Conservation (phyloP, 2,329 filamentous ascomycete genomes). For the Nemania abortiva region DNA sequence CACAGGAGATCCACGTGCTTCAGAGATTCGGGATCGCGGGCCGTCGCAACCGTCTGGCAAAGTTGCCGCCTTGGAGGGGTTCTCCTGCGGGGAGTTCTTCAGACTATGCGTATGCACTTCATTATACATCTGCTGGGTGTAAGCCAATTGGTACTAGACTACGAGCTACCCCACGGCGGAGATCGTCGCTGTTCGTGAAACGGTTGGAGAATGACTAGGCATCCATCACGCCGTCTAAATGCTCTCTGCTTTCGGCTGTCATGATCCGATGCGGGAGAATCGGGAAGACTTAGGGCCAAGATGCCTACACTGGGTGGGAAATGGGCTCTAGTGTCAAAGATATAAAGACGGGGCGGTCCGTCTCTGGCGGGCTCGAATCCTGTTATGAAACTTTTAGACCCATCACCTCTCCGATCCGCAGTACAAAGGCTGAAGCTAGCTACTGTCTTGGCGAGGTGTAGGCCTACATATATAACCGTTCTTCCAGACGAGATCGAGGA, state of each 20-base stretch:
- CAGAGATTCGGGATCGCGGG: constrained; percentile 45
- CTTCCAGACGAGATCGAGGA: constrained; percentile 48
- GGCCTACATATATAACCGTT: constrained; percentile 46
- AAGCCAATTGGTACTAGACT: constrained; percentile 39
- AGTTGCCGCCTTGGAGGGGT: constrained; percentile 47
- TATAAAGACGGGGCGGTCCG: constrained; percentile 33
- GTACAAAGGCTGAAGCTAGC: constrained; percentile 28
- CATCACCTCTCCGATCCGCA: constrained; percentile 23
- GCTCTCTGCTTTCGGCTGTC: constrained; percentile 59
- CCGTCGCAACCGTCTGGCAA: constrained; percentile 48
- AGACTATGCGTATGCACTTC: constrained; percentile 2
- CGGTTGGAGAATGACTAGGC: constrained; percentile 42
- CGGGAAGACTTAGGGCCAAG: constrained; percentile 47
- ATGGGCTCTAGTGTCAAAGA: constrained; percentile 7
- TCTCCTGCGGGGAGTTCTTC: constrained; percentile 42
- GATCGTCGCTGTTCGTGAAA: constrained; percentile 46
- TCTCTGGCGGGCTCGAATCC: constrained; percentile 18
- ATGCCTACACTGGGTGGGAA: constrained; percentile 14
- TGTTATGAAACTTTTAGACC: constrained; percentile 27
- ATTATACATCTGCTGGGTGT: constrained; percentile 22
- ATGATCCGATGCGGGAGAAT: constrained; percentile 65
- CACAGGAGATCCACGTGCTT: constrained; percentile 19
- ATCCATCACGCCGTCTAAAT: constrained; percentile 44
- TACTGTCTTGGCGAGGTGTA: constrained; percentile 44
- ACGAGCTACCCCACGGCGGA: constrained; percentile 51